Percentiles rank a stretch among this genome's conserved stretches.
phyloP scores from a whole-genome alignment of 306 rosid species.

The Morella rubra region DNA sequence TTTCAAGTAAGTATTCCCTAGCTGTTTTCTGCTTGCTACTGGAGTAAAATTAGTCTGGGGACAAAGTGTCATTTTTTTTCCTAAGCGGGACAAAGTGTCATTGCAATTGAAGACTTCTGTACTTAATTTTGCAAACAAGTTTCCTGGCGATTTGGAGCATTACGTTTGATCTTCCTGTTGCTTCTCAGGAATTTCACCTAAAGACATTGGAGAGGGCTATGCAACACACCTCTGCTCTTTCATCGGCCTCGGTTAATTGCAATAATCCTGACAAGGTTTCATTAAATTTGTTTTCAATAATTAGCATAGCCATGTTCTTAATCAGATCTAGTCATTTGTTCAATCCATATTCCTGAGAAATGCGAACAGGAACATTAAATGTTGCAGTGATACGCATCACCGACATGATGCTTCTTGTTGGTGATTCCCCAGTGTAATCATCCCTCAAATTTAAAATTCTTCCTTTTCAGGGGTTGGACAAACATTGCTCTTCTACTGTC shows the following conservation, averaged over 20 bases:
- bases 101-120: background rate
- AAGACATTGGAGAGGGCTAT: constrained; percentile 86
- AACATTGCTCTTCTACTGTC: constrained; percentile 32
- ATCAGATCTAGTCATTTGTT: background rate
- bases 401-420: constrained; percentile 18
- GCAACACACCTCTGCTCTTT: constrained; percentile 59
- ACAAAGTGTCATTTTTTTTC: background rate
- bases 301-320: constrained; percentile 20
- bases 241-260: constrained; percentile 54
- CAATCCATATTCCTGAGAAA: background rate
- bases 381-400: background rate
- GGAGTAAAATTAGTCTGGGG: constrained; percentile 5
- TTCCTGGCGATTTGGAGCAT: background rate
- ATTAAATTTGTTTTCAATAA: constrained; percentile 8
- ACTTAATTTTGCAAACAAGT: constrained; percentile 12
- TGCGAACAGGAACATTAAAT: background rate
- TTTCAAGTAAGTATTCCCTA: constrained; percentile 69
- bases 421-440: constrained; percentile 15
- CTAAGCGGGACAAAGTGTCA: background rate
- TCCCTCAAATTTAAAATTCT: constrained; percentile 26
- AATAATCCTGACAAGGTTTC: constrained; percentile 50
- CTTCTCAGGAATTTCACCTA: constrained; percentile 76
- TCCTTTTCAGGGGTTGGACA: constrained; percentile 54
- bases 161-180: constrained; percentile 23
- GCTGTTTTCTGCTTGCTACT: constrained; percentile 12